Conservation (phyloP, 257 asterid species). For the Solanum ahanhuiri region DNA sequence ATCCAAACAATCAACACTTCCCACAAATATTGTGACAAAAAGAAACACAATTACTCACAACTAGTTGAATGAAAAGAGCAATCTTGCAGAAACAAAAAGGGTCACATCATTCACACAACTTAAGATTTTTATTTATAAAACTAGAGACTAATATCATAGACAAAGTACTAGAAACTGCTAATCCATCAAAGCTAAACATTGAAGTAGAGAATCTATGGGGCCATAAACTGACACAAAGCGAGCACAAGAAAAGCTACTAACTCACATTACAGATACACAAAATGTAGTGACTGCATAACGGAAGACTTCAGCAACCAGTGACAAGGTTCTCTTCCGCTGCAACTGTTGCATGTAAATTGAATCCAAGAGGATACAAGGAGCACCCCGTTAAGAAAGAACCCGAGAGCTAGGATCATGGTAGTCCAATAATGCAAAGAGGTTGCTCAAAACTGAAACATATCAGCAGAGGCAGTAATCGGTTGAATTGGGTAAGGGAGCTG, state of each 20-base stretch:
- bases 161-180: neutral
- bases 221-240: neutral
- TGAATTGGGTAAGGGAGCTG: slow-evolving; percentile 67
- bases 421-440: neutral
- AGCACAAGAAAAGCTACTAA: neutral
- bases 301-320: neutral
- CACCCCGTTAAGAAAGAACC: neutral
- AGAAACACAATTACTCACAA: neutral
- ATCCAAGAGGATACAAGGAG: neutral
- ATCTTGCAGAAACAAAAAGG: neutral
- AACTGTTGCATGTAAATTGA: neutral
- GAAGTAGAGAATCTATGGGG: neutral
- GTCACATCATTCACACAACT: neutral
- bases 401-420: neutral
- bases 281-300: neutral
- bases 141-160: neutral
- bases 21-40: neutral
- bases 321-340: neutral
- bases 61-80: neutral
- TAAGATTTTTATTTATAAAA: neutral
- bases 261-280: neutral
- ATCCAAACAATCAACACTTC: neutral
- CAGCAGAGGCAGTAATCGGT: slow-evolving; percentile 49
- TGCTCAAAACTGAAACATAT: slow-evolving; percentile 40
- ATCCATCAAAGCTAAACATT: neutral